phyloP scores from a whole-genome alignment of 441 rosid genomes.

The Arabidopsis lyrata region DNA sequence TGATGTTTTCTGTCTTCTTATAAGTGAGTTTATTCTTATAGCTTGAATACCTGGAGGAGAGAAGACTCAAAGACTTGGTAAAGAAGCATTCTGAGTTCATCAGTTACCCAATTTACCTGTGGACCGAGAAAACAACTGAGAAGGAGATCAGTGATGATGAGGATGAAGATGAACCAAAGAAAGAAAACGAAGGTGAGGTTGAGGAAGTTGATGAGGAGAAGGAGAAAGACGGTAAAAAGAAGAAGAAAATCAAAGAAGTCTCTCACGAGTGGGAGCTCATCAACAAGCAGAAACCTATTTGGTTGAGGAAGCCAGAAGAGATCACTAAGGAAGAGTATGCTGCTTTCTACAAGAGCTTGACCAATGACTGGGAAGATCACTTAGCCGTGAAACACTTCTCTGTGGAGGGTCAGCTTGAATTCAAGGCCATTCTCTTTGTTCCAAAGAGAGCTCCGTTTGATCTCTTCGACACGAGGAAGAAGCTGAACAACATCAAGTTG shows the following conservation, averaged over 20 bases:
- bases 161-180: slow-evolving; percentile 52
- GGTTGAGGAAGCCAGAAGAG: slow-evolving; percentile 69
- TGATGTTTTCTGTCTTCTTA: background rate
- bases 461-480: slow-evolving; percentile 63
- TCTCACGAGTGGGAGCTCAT: slow-evolving; percentile 59
- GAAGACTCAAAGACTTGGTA: slow-evolving; percentile 61
- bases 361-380: slow-evolving; percentile 69
- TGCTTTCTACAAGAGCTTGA: slow-evolving; percentile 67
- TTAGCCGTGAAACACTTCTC: slow-evolving; percentile 63
- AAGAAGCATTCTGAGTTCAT: slow-evolving; percentile 73
- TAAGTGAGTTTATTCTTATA: background rate
- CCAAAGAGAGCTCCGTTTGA: slow-evolving; percentile 57
- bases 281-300: slow-evolving; percentile 70
- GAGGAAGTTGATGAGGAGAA: slow-evolving; percentile 65
- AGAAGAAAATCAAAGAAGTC: slow-evolving; percentile 65
- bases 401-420: slow-evolving; percentile 67
- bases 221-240: slow-evolving; percentile 54
- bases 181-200: slow-evolving; percentile 56
- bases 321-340: slow-evolving; percentile 62
- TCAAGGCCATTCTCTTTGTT: slow-evolving; percentile 59
- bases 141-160: slow-evolving; percentile 69
- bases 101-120: slow-evolving; percentile 62
- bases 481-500: slow-evolving; percentile 67
- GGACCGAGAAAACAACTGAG: slow-evolving; percentile 66
- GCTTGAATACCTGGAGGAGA: slow-evolving; percentile 64